A percentile compares a stretch with the other conserved stretches of the same genome.
Evolutionary conservation across 768 basidiomycete species (phyloP).

Genomic region (Pleurotus sapidus): DNA sequence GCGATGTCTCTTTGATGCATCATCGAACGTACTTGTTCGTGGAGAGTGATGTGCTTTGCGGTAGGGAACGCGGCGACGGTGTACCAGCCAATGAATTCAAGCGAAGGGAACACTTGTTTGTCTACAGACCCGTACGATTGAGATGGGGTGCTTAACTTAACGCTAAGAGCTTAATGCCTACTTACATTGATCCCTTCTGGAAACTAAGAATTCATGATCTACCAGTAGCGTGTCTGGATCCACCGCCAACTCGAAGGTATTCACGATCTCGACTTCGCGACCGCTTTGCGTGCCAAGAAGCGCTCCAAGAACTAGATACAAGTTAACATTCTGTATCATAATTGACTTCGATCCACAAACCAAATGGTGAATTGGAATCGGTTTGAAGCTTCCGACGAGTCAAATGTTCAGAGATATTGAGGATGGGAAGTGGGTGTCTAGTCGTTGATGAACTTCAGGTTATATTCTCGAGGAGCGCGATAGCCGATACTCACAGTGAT

Average conservation of each 20-base stretch:
- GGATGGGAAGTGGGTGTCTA: slow-evolving; percentile 94
- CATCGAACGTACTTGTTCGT: slow-evolving; percentile 66
- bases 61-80: slow-evolving; percentile 78
- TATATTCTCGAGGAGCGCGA: neutral
- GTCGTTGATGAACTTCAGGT: slow-evolving; percentile 13
- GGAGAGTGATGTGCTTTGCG: slow-evolving; percentile 72
- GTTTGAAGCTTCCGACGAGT: slow-evolving; percentile 81
- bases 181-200: slow-evolving; percentile 84
- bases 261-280: slow-evolving; percentile 95
- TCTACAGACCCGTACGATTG: slow-evolving; percentile 44
- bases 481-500: slow-evolving; percentile 53
- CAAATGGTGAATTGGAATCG: slow-evolving; percentile 57
- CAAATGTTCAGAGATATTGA: slow-evolving; percentile 95
- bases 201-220: slow-evolving; percentile 79
- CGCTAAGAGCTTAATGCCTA: neutral
- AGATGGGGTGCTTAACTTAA: neutral
- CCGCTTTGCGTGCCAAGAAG: slow-evolving; percentile 93
- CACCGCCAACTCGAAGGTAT: slow-evolving; percentile 88
- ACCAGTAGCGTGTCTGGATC: slow-evolving; percentile 56
- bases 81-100: slow-evolving; percentile 99
- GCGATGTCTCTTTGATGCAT: neutral
- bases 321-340: neutral
- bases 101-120: slow-evolving; percentile 96
- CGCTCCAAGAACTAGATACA: slow-evolving; percentile 76
- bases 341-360: slow-evolving; percentile 33